A percentile compares a stretch with the other conserved stretches of the same genome.
Conservation (phyloP, 441 rosid species). For the Sinapis alba region DNA sequence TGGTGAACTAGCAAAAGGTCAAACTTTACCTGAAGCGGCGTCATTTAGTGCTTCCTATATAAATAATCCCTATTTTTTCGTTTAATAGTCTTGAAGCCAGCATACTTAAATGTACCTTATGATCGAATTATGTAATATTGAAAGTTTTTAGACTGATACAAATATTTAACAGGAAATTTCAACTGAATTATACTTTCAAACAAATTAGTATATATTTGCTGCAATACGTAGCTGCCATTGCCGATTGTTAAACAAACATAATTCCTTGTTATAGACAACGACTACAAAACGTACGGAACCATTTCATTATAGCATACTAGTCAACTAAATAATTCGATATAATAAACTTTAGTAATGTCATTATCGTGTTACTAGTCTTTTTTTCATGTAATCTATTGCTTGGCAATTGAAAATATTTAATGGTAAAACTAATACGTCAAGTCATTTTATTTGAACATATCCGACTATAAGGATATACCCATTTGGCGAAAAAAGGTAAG, state of each 20-base stretch:
- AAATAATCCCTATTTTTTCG: background rate
- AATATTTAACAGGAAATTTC: background rate
- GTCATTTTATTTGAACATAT: background rate
- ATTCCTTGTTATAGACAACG: background rate
- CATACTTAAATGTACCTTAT: background rate
- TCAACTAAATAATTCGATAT: background rate
- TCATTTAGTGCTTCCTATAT: background rate
- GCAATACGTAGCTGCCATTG: background rate
- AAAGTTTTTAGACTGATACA: background rate
- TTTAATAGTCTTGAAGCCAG: background rate
- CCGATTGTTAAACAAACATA: background rate
- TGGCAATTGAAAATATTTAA: background rate
- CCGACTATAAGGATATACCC: background rate
- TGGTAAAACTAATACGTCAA: background rate
- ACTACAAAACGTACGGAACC: background rate
- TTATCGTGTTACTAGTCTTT: background rate
- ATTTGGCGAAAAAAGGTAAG: background rate
- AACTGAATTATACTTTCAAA: background rate
- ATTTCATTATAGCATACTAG: background rate
- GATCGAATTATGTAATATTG: background rate
- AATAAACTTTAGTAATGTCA: background rate
- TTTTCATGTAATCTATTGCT: background rate
- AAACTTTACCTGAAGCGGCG: conserved; percentile 6
- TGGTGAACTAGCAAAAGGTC: conserved; percentile 8
- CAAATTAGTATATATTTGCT: background rate